Evolutionary conservation across 1,284 basidiomycete genomes (phyloP).

Genomic region (Trichosporon faecale): DNA sequence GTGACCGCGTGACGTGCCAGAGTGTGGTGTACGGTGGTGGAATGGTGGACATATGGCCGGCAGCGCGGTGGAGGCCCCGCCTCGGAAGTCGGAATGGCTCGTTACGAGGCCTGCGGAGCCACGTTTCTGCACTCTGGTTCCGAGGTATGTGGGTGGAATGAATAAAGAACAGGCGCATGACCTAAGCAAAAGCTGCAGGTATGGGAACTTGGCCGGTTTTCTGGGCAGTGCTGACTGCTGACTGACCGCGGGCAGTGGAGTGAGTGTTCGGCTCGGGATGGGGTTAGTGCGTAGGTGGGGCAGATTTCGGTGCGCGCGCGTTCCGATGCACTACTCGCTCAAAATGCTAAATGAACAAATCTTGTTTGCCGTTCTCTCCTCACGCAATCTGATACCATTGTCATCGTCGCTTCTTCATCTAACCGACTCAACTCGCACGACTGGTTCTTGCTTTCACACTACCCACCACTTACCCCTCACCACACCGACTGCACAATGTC

Average conservation of each 20-base stretch:
- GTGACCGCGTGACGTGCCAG: not conserved
- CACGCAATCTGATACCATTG: not conserved
- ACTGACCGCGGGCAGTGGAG: not conserved
- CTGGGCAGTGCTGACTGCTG: no score
- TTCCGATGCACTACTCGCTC: no score
- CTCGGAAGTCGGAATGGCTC: not conserved
- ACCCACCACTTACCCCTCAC: not conserved
- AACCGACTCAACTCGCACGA: not conserved
- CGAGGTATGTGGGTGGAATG: not conserved
- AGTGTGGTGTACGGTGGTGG: not conserved
- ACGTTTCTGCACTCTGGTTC: not conserved
- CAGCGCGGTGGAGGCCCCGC: not conserved
- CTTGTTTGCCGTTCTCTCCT: not conserved
- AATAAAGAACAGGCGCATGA: not conserved
- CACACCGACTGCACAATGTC: not conserved
- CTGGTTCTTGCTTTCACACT: not conserved
- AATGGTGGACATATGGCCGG: not conserved
- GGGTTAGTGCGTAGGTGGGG: not conserved
- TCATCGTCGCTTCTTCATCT: not conserved
- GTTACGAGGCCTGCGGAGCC: slow-evolving; percentile 5
- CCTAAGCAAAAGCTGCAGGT: not conserved
- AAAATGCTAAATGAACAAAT: not conserved
- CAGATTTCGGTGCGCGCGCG: not conserved
- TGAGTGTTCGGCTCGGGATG: not conserved
- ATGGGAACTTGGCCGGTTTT: not conserved